Conservation (phyloP, 2,329 filamentous ascomycete genomes). For the Immersiporthe knoxdaviesiana region DNA sequence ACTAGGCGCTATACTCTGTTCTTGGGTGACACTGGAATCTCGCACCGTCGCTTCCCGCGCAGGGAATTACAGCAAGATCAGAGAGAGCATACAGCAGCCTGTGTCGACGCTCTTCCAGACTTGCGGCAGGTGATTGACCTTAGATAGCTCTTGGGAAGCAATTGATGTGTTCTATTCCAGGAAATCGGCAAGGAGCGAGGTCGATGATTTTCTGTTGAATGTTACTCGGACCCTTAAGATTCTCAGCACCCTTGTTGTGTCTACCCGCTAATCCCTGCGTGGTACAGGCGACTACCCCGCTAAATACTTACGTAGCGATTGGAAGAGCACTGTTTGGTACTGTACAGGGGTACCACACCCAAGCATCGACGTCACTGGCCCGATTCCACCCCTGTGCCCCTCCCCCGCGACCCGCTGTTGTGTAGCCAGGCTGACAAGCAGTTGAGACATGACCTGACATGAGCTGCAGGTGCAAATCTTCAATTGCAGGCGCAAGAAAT, state of each 20-base stretch:
- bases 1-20: not conserved
- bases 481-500: not conserved
- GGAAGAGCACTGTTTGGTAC: not conserved
- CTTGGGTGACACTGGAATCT: not conserved
- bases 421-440: not conserved
- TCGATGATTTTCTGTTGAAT: not conserved
- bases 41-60: not conserved
- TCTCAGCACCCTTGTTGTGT: not conserved
- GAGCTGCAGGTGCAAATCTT: not conserved
- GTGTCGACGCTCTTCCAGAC: not conserved
- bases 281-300: not conserved
- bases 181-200: not conserved
- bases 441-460: not conserved
- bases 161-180: not conserved
- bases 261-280: not conserved
- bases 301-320: not conserved
- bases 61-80: not conserved
- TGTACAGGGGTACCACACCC: not conserved
- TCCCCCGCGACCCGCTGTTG: not conserved
- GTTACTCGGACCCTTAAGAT: not conserved
- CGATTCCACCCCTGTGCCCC: not conserved
- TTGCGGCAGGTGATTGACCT: not conserved
- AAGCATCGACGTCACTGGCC: slow-evolving; percentile 6
- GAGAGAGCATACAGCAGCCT: not conserved
- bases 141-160: not conserved